Percentiles rank a stretch among this genome's conserved stretches.
These are phyloP conservation scores for Actinomortierella wolfii DNA, from an alignment of 371 early-diverging fungal species.

Conservation along the genomic window DNA sequence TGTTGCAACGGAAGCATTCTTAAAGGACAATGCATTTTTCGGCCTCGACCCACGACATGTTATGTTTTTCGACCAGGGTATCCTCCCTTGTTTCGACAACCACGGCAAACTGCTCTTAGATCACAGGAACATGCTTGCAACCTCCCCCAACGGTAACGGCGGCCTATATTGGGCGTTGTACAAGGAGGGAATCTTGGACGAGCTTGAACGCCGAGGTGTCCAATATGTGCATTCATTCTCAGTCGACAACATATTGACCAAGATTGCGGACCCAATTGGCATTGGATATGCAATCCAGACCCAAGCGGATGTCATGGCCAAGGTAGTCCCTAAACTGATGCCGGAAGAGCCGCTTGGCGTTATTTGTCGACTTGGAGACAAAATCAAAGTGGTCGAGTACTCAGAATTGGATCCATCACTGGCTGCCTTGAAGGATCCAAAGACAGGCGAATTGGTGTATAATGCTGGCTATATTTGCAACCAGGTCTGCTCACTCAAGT, in stretches of 20 bases:
- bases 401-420: constrained; percentile 59
- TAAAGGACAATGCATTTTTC: constrained; percentile 68
- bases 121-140: constrained; percentile 49
- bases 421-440: constrained; percentile 48
- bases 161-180: constrained; percentile 76
- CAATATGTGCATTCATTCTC: constrained; percentile 69
- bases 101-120: constrained; percentile 24
- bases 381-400: constrained; percentile 73
- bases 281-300: constrained; percentile 64
- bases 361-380: constrained; percentile 58
- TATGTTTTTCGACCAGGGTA: constrained; percentile 74
- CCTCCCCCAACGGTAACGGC: constrained; percentile 85
- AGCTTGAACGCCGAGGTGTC: constrained; percentile 61
- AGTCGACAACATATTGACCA: constrained; percentile 72
- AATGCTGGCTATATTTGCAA: constrained; percentile 77
- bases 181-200: constrained; percentile 63
- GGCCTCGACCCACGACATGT: constrained; percentile 71
- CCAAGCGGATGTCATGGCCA: constrained; percentile 69
- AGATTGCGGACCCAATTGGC: constrained; percentile 69
- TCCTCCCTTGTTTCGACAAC: constrained; percentile 28
- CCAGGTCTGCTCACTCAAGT: constrained; percentile 71
- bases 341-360: constrained; percentile 71
- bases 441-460: constrained; percentile 52
- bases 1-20: constrained; percentile 64
- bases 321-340: constrained; percentile 65